A percentile compares a stretch with the other conserved stretches of the same genome.
Evolutionary conservation across 2,329 filamentous ascomycete species (phyloP).

Genomic region (Leptographium wingfieldii): DNA sequence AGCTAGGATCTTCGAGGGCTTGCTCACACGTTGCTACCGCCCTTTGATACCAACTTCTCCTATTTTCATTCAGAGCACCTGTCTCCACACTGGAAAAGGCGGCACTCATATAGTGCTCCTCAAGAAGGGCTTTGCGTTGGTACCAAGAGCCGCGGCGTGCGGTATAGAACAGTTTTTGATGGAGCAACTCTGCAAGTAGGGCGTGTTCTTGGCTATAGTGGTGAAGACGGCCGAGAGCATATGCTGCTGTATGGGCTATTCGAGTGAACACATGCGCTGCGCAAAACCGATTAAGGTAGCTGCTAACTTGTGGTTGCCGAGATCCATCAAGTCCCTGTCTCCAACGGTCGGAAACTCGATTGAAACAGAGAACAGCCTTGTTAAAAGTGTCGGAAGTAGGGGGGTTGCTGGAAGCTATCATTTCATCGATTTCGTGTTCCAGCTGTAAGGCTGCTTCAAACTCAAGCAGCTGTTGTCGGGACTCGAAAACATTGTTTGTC

Average conservation of each 20-base stretch:
- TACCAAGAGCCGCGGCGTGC: constrained; percentile 86
- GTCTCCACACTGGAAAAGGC: constrained; percentile 29
- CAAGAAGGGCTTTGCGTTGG: constrained; percentile 82
- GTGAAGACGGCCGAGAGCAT: constrained; percentile 71
- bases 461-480: constrained; percentile 63
- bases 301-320: constrained; percentile 74
- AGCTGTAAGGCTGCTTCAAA: constrained; percentile 79
- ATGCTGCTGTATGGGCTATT: constrained; percentile 77
- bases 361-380: constrained; percentile 57
- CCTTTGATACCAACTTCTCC: constrained; percentile 69
- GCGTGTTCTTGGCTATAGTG: constrained; percentile 64
- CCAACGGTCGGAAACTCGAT: constrained; percentile 74
- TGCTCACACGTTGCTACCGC: constrained; percentile 73
- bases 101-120: constrained; percentile 86
- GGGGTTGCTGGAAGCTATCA: constrained; percentile 68
- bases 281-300: constrained; percentile 79
- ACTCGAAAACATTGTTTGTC: constrained; percentile 77
- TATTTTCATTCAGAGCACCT: constrained; percentile 36
- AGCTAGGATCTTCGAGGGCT: constrained; percentile 75
- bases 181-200: constrained; percentile 61
- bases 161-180: constrained; percentile 73
- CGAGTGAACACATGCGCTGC: constrained; percentile 89
- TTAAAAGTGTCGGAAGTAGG: constrained; percentile 53
- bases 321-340: constrained; percentile 53
- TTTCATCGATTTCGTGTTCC: constrained; percentile 68